Percentiles rank a stretch among this genome's conserved stretches.
Evolutionary conservation across 75 land plant species (phyloP).

Genomic region (Chamaecyparis obtusa): DNA sequence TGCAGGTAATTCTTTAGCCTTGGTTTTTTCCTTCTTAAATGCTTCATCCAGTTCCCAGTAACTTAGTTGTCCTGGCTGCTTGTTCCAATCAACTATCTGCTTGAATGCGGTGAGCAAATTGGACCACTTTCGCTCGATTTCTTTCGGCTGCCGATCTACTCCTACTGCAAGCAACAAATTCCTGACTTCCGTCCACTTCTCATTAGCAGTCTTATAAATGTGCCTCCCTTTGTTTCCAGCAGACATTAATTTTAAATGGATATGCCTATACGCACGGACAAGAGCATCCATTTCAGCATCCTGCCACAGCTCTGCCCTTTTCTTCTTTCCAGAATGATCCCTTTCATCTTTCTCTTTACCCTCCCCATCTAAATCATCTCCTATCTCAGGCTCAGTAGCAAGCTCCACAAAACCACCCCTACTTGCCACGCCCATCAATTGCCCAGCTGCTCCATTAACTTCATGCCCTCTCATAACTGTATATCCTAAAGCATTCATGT

Average conservation of each 20-base stretch:
- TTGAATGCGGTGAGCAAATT: conserved; percentile 34
- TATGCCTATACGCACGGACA: conserved; percentile 28
- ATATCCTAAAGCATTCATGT: neutral
- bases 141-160: conserved; percentile 34
- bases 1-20: conserved; percentile 41
- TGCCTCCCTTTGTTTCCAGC: conserved; percentile 35
- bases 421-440: neutral
- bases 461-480: neutral
- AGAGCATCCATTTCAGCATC: conserved; percentile 41
- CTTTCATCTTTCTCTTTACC: conserved; percentile 18
- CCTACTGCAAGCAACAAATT: conserved; percentile 23
- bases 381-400: neutral
- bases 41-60: conserved; percentile 33
- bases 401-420: neutral
- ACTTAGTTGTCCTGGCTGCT: conserved; percentile 27
- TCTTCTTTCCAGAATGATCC: conserved; percentile 22
- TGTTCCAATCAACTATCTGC: conserved; percentile 41
- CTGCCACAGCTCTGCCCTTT: conserved; percentile 39
- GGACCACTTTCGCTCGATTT: conserved; percentile 39
- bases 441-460: neutral
- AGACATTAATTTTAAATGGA: conserved; percentile 24
- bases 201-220: conserved; percentile 30
- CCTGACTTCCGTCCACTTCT: conserved; percentile 28
- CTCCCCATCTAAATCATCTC: conserved; percentile 10
- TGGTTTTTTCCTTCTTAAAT: conserved; percentile 33